phyloP scores from a whole-genome alignment of 139 green algal genomes.

The Desmodesmus armatus region DNA sequence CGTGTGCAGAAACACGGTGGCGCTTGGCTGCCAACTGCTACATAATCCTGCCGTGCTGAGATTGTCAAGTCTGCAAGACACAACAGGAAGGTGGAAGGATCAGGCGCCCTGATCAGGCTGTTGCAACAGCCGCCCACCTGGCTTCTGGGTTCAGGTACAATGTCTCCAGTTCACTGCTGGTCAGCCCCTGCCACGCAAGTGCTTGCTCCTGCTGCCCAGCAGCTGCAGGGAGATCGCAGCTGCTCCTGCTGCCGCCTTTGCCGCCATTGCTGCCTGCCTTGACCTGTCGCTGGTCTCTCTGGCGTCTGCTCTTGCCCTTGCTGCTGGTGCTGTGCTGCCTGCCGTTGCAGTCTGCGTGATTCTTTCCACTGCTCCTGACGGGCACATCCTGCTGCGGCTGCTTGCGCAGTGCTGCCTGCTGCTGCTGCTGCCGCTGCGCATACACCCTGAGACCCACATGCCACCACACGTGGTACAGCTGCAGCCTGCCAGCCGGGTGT shows the following conservation, averaged over 20 bases:
- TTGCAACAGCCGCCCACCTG: no score
- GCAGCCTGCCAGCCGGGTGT: not conserved
- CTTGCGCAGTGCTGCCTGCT: not conserved
- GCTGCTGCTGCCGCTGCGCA: conserved; percentile 7
- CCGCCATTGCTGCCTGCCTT: not conserved
- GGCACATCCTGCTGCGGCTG: no score
- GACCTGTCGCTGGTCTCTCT: no score
- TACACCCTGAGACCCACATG: not conserved
- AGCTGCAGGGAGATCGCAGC: not conserved
- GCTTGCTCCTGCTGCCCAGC: not conserved
- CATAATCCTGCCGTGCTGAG: not conserved
- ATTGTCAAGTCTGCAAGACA: no score
- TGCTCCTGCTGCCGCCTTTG: conserved; percentile 6
- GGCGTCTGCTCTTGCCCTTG: no score
- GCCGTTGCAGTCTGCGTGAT: no score
- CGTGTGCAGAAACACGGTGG: not conserved
- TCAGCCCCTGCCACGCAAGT: not conserved
- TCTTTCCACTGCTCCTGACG: no score
- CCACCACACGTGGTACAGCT: not conserved
- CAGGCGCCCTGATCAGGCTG: no score
- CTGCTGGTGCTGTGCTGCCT: no score
- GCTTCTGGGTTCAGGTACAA: not conserved
- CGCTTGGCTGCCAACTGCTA: not conserved
- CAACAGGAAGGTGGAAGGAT: no score
- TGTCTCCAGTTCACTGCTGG: not conserved